phyloP scores from a whole-genome alignment of 1,139 yeast genomes.

The Pneumocystis carinii region DNA sequence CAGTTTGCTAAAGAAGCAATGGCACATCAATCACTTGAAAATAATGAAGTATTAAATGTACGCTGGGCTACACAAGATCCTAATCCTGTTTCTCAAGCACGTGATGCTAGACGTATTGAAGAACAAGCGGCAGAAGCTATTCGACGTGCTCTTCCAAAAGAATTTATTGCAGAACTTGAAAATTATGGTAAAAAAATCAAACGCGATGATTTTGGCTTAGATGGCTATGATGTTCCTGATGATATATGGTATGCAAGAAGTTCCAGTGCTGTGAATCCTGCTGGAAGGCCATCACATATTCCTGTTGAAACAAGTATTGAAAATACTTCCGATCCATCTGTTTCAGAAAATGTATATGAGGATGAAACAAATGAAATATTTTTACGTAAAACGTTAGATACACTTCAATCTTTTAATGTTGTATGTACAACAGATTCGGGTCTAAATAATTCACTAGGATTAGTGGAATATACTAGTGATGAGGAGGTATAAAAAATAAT shows the following conservation, averaged over 20 bases:
- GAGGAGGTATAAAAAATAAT: background rate
- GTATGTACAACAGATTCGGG: background rate
- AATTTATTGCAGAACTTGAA: conserved; percentile 15
- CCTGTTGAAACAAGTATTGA: background rate
- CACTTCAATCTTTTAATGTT: background rate
- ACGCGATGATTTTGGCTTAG: conserved; percentile 10
- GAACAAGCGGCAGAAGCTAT: conserved; percentile 30
- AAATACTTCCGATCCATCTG: background rate
- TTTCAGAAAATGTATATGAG: background rate
- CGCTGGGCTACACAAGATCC: conserved; percentile 91
- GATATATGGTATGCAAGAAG: conserved; percentile 15
- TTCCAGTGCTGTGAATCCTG: conserved; percentile 11
- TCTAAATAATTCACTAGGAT: background rate
- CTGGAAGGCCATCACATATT: background rate
- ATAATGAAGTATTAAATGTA: conserved; percentile 50
- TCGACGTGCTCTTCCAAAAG: conserved; percentile 22
- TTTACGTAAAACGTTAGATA: background rate
- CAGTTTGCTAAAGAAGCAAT: conserved; percentile 92
- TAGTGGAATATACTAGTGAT: background rate
- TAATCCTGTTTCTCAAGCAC: conserved; percentile 47
- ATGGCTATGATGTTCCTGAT: conserved; percentile 14
- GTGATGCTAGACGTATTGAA: conserved; percentile 29
- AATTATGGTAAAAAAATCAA: conserved; percentile 9
- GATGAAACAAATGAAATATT: background rate
- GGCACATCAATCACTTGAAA: conserved; percentile 61